These are phyloP conservation scores for Phoma sp. DNA, from an alignment of 2,329 filamentous ascomycete genomes.

Conservation along the genomic window DNA sequence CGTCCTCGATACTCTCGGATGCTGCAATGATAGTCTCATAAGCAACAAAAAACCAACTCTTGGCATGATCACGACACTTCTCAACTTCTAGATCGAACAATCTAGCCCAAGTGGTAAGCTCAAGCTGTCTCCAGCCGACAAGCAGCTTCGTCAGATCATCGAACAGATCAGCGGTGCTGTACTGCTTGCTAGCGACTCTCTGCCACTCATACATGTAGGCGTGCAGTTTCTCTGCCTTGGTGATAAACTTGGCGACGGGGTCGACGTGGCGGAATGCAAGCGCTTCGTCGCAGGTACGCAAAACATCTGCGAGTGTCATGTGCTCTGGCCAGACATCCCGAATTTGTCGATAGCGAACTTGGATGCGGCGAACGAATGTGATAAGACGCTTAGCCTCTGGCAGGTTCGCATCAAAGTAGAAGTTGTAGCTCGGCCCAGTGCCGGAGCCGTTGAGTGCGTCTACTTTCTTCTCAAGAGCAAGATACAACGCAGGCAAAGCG, in stretches of 20 bases:
- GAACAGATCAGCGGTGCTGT: conserved; percentile 72
- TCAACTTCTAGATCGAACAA: conserved; percentile 83
- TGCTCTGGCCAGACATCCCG: conserved; percentile 70
- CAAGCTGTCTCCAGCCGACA: conserved; percentile 87
- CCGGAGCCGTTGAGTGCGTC: conserved; percentile 46
- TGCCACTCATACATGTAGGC: conserved; percentile 92
- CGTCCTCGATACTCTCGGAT: conserved; percentile 68
- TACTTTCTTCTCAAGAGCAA: conserved; percentile 69
- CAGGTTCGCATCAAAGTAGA: conserved; percentile 84
- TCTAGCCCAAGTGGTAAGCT: conserved; percentile 89
- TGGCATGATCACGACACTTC: conserved; percentile 78
- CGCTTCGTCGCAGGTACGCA: conserved; percentile 75
- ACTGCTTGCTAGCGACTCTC: conserved; percentile 82
- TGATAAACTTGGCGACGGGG: conserved; percentile 84
- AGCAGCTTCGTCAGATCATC: conserved; percentile 80
- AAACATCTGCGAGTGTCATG: conserved; percentile 80
- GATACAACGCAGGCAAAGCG: conserved; percentile 70
- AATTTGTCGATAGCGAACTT: conserved; percentile 75
- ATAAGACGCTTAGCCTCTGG: conserved; percentile 77
- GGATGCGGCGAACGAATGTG: conserved; percentile 70
- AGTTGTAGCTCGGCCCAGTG: conserved; percentile 69
- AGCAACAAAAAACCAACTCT: conserved; percentile 94
- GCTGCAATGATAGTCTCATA: conserved; percentile 87
- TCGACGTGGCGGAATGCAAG: conserved; percentile 79
- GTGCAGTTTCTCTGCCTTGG: conserved; percentile 87